Evolutionary conservation across 1,139 yeast species (phyloP), one percentile per base, ranked within the genome.

Genomic region (Kodamaea sp.): DNA sequence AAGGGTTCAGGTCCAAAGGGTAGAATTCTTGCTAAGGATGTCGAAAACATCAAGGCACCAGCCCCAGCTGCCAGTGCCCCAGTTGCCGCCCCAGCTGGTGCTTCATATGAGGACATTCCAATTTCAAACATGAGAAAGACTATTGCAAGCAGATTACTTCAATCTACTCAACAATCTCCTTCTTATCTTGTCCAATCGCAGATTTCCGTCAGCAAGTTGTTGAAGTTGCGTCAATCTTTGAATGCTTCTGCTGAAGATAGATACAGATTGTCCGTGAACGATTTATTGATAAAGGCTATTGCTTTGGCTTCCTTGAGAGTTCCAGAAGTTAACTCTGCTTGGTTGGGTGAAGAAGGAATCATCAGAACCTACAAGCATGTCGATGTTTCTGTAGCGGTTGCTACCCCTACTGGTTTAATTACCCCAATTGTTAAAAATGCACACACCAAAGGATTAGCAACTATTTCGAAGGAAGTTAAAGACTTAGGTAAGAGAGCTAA

Each of bases 341-440:
- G 97, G 95, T 76, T 92, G 55, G 96, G 85, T 58, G 70, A 76
- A 29, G 83, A 90, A 70, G 89, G 90, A 47, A 83, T 92, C 52
- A 86, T 94, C 55, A 87, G 99, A 73, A 90, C 86, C 68, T 92
- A 81, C 77, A 73, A 76, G 57, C 83, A 81, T 54, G 97, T 90
- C 42, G 99, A 92, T 60, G 95, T 92, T 41, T 89, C 97, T 19
- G 97, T 92, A 43, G 99, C 99, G 28, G 99, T 92, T 46, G 95
- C 98, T 43, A 92, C 98, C 14, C 97, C 97, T 61, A 80, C 95
- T 38, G 99, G 99, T 38, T 77, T 92, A 53, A 83, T 94, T 63
- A 92, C 99, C 32, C 99, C 99, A 48, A 92, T 92, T 52, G 88
- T 92, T 50, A 83, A 79, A 65, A 76, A 83, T 56, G 96, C 95